A percentile compares a stretch with the other conserved stretches of the same genome.
phyloP scores from a whole-genome alignment of 2,329 filamentous ascomycete species.

The Thyridium curvatum region DNA sequence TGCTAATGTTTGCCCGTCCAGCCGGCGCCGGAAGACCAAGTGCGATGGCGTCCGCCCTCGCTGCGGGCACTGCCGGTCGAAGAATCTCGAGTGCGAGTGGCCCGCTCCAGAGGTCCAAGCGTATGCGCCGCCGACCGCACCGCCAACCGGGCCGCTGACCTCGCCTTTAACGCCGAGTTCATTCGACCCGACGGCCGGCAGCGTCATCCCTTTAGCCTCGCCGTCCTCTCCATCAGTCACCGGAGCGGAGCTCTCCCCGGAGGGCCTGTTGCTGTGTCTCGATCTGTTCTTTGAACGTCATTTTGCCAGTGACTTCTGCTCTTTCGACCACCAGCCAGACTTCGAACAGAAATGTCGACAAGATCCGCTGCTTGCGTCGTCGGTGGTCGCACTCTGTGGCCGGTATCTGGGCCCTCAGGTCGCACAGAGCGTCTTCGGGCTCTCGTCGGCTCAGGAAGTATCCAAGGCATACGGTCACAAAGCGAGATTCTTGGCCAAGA shows the following conservation, averaged over 20 bases:
- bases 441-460: neutral
- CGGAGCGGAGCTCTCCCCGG: neutral
- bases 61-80: neutral
- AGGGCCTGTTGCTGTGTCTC: slow-evolving; percentile 3
- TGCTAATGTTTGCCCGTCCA: neutral
- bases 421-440: slow-evolving; percentile 3
- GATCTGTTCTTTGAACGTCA: slow-evolving; percentile 12
- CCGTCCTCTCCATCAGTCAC: neutral
- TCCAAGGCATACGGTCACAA: neutral
- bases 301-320: slow-evolving; percentile 14
- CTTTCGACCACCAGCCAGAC: slow-evolving; percentile 12
- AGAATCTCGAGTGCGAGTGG: slow-evolving; percentile 3
- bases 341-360: slow-evolving; percentile 11
- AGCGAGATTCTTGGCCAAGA: slow-evolving; percentile 6
- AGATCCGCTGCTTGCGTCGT: slow-evolving; percentile 5
- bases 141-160: too few species aligned
- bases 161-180: too few species aligned
- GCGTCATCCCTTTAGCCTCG: neutral
- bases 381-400: slow-evolving; percentile 6
- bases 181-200: neutral
- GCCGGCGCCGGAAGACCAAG: slow-evolving; percentile 8
- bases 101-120: neutral
- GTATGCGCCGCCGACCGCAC: neutral
- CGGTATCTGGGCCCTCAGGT: slow-evolving; percentile 6
- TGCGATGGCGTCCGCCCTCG: slow-evolving; percentile 6